phyloP scores from a whole-genome alignment of 192 early-diverging fungal genomes.

The Backusella australiensis region DNA sequence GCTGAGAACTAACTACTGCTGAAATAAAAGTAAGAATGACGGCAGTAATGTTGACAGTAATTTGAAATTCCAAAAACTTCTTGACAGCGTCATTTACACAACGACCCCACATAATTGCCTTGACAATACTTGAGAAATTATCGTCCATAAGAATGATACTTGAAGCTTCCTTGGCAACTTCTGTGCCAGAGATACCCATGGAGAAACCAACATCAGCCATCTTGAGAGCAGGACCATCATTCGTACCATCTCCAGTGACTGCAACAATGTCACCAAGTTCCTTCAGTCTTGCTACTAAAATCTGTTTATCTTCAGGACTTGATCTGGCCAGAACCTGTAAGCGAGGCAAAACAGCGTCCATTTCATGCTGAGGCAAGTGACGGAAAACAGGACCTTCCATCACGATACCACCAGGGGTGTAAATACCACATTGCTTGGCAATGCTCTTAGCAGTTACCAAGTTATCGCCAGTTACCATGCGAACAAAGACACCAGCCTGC shows the following conservation, averaged over 20 bases:
- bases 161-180: slow-evolving; percentile 99
- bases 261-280: slow-evolving; percentile 93
- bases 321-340: slow-evolving; percentile 94
- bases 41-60: slow-evolving; percentile 95
- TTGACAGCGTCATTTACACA: slow-evolving; percentile 95
- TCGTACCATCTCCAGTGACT: slow-evolving; percentile 99
- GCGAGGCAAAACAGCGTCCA: slow-evolving; percentile 89
- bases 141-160: slow-evolving; percentile 97
- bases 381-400: slow-evolving; percentile 97
- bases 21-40: slow-evolving; percentile 80
- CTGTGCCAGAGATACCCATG: slow-evolving; percentile 99
- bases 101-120: slow-evolving; percentile 97
- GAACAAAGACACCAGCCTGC: slow-evolving; percentile 90
- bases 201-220: slow-evolving; percentile 95
- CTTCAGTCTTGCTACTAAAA: slow-evolving; percentile 87
- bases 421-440: slow-evolving; percentile 92
- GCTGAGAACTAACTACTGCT: slow-evolving; percentile 55
- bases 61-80: slow-evolving; percentile 99
- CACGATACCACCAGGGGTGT: slow-evolving; percentile 80
- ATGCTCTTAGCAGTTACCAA: slow-evolving; percentile 90
- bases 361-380: slow-evolving; percentile 74
- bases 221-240: slow-evolving; percentile 95
- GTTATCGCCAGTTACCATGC: slow-evolving; percentile 99
- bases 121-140: slow-evolving; percentile 97
- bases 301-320: slow-evolving; percentile 94